Percentiles rank a stretch among this genome's conserved stretches.
Evolutionary conservation across 176 grass and related monocot species (phyloP).

Genomic region (Musa itinerans): DNA sequence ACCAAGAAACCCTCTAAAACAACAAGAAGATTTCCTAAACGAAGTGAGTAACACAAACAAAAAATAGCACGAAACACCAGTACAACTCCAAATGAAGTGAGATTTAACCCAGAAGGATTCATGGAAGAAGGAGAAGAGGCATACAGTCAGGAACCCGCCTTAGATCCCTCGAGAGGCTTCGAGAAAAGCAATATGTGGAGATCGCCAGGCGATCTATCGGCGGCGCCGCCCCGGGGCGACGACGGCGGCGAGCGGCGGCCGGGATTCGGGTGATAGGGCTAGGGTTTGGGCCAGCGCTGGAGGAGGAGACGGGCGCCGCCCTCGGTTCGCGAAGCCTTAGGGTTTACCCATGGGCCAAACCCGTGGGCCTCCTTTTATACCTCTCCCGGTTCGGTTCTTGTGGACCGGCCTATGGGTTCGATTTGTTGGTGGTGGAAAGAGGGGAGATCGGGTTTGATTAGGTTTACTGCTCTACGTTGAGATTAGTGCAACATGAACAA

Average conservation of each 20-base stretch:
- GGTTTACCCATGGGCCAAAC: slow-evolving; percentile 5
- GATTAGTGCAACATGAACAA: too few species aligned
- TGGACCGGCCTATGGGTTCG: background rate
- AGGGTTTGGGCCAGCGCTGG: slow-evolving; percentile 6
- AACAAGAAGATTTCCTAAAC: background rate
- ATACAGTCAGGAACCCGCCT: background rate
- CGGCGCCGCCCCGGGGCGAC: slow-evolving; percentile 3
- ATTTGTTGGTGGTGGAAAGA: too few species aligned
- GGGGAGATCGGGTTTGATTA: too few species aligned
- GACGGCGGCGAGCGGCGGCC: background rate
- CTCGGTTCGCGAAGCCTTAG: background rate
- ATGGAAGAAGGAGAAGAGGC: background rate
- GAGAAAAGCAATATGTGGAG: background rate
- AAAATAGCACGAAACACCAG: background rate
- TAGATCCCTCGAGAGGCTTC: background rate
- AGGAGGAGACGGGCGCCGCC: background rate
- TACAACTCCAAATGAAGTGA: background rate
- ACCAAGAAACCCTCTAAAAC: background rate
- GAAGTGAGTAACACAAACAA: background rate
- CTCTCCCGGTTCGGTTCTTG: background rate
- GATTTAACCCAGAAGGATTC: background rate
- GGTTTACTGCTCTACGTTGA: too few species aligned
- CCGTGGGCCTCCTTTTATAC: background rate
- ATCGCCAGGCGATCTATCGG: background rate
- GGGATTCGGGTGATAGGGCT: background rate